These are phyloP conservation scores for Saccharomyces hybrid DNA, from an alignment of 1,139 yeast species.

Conservation along the genomic window DNA sequence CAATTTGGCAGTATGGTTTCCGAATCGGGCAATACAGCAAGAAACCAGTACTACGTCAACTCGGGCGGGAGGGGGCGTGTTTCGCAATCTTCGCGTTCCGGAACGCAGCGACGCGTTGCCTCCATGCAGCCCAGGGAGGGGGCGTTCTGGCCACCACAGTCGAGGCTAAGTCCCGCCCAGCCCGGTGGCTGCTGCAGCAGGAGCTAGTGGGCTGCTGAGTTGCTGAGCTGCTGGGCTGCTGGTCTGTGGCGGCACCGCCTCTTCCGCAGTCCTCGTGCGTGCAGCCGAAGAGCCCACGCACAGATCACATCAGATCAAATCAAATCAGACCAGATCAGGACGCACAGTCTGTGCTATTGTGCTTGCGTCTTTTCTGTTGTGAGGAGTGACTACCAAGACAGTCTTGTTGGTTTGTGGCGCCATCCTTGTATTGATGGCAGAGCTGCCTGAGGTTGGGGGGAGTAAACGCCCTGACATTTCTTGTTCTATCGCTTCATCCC, in stretches of 20 bases:
- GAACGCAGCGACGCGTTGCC: not conserved
- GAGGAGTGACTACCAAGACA: too few species aligned
- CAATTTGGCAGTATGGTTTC: not conserved
- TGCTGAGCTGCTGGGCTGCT: not conserved
- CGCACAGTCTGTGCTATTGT: not conserved
- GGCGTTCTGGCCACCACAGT: not conserved
- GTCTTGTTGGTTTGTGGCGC: too few species aligned
- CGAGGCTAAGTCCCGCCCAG: not conserved
- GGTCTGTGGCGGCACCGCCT: not conserved
- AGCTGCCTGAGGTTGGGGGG: too few species aligned
- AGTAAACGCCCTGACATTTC: too few species aligned
- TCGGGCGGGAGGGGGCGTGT: not conserved
- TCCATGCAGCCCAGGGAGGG: not conserved
- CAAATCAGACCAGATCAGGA: not conserved
- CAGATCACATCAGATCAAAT: too few species aligned
- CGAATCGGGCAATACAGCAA: not conserved
- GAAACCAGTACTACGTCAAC: not conserved
- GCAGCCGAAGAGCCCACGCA: not conserved
- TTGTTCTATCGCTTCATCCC: too few species aligned
- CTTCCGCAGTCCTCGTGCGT: not conserved
- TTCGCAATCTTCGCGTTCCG: slow-evolving; percentile 1
- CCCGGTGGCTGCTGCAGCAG: not conserved
- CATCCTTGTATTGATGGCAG: too few species aligned
- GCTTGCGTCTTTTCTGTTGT: not conserved
- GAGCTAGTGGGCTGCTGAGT: too few species aligned